Percentiles rank a stretch among this genome's conserved stretches.
These are phyloP conservation scores for Areca catechu DNA, from an alignment of 176 grass and related monocot species.

Conservation along the genomic window DNA sequence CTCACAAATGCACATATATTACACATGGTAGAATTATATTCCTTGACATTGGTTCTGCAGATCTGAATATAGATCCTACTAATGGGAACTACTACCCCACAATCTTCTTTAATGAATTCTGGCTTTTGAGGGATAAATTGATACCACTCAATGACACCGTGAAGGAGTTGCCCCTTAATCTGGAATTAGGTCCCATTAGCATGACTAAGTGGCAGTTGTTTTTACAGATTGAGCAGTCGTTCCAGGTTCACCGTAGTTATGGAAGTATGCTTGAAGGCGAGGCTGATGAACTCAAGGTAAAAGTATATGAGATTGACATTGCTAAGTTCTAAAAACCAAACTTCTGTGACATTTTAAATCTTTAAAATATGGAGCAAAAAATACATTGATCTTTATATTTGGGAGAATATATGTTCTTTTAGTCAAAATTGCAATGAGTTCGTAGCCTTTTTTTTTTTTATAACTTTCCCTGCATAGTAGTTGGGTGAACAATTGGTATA, in stretches of 20 bases:
- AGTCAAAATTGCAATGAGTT: too few species aligned
- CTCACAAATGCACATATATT: too few species aligned
- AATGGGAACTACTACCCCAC: slow-evolving; percentile 72
- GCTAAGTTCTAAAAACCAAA: background rate
- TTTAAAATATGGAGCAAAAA: too few species aligned
- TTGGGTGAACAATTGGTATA: too few species aligned
- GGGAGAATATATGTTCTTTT: too few species aligned
- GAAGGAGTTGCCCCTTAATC: slow-evolving; percentile 58
- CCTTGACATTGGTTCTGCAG: slow-evolving; percentile 61
- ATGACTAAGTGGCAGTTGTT: slow-evolving; percentile 91
- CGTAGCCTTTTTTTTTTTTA: too few species aligned
- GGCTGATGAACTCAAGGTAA: slow-evolving; percentile 97
- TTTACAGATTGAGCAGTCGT: slow-evolving; percentile 97
- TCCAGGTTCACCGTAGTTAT: slow-evolving; percentile 89
- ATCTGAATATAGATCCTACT: slow-evolving; percentile 64
- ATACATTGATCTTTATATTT: too few species aligned
- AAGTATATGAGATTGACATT: slow-evolving; percentile 7
- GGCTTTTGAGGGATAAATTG: slow-evolving; percentile 91
- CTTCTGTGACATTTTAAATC: too few species aligned
- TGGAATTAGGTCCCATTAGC: slow-evolving; percentile 92
- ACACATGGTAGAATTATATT: slow-evolving; percentile 20
- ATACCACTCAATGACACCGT: slow-evolving; percentile 71
- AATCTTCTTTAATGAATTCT: slow-evolving; percentile 95
- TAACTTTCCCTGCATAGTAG: too few species aligned
- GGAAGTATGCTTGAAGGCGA: slow-evolving; percentile 99